phyloP scores from a whole-genome alignment of 495 filamentous ascomycete genomes.

The Delitschia confertaspora region DNA sequence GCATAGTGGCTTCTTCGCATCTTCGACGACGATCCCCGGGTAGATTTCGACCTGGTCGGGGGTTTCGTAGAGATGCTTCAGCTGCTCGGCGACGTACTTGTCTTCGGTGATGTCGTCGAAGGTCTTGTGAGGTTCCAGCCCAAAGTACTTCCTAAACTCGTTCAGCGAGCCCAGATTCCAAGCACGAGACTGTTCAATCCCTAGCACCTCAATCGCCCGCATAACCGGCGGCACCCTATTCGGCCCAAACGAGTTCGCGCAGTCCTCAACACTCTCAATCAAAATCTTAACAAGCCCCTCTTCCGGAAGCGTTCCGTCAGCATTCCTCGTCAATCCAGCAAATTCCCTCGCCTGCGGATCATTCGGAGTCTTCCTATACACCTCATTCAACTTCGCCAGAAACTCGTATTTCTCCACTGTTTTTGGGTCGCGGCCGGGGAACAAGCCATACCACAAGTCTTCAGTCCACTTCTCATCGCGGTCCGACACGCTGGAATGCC shows the following conservation, averaged over 20 bases:
- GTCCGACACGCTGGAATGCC: slow-evolving; percentile 57
- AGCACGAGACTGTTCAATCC: slow-evolving; percentile 71
- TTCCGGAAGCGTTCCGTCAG: slow-evolving; percentile 52
- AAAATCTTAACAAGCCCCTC: slow-evolving; percentile 55
- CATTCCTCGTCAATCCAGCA: slow-evolving; percentile 45
- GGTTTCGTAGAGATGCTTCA: slow-evolving; percentile 67
- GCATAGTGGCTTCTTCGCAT: slow-evolving; percentile 60
- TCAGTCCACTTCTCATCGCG: slow-evolving; percentile 60
- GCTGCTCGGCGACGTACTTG: slow-evolving; percentile 58
- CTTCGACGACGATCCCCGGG: slow-evolving; percentile 72
- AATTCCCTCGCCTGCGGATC: slow-evolving; percentile 46
- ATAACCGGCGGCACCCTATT: slow-evolving; percentile 66
- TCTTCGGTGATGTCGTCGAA: slow-evolving; percentile 85
- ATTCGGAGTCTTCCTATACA: slow-evolving; percentile 27
- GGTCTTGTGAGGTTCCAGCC: slow-evolving; percentile 59
- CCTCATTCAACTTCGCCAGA: slow-evolving; percentile 31
- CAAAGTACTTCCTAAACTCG: slow-evolving; percentile 78
- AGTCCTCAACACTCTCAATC: slow-evolving; percentile 44
- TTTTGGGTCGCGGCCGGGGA: slow-evolving; percentile 32
- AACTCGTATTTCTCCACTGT: slow-evolving; percentile 18
- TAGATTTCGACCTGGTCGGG: slow-evolving; percentile 78
- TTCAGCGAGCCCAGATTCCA: slow-evolving; percentile 82
- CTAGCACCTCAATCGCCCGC: slow-evolving; percentile 69
- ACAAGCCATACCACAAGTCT: slow-evolving; percentile 42
- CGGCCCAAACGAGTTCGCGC: slow-evolving; percentile 52